These are phyloP conservation scores for Alternaria panax DNA, from an alignment of 2,329 filamentous ascomycete genomes.

Conservation along the genomic window DNA sequence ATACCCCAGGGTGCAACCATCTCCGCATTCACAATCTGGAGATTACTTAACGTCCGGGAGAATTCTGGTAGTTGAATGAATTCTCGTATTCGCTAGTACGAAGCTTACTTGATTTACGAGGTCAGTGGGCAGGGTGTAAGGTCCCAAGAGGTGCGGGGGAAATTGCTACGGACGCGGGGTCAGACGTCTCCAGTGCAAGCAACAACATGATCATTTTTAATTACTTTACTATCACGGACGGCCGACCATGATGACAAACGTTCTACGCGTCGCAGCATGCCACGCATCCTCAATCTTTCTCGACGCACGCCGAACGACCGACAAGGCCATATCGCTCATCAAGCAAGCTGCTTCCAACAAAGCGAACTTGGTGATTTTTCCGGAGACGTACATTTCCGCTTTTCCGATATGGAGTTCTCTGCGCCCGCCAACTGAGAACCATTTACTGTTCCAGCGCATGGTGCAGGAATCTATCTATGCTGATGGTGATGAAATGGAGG, in stretches of 20 bases:
- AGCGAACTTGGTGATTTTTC: conserved; percentile 62
- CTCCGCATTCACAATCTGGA: neutral
- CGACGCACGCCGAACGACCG: conserved; percentile 54
- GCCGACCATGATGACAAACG: conserved; percentile 12
- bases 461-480: conserved; percentile 20
- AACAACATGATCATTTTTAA: neutral
- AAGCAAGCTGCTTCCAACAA: conserved; percentile 52
- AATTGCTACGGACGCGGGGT: neutral
- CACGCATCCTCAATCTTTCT: conserved; percentile 56
- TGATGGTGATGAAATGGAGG: conserved; percentile 38
- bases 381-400: conserved; percentile 61
- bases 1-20: neutral
- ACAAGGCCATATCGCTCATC: conserved; percentile 58
- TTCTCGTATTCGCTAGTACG: neutral
- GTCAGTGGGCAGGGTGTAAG: neutral
- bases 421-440: conserved; percentile 59
- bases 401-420: conserved; percentile 63
- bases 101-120: neutral
- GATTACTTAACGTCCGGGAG: neutral
- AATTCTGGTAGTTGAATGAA: neutral
- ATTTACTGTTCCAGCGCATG: conserved; percentile 59
- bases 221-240: neutral
- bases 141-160: conserved; percentile 2
- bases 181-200: too few species aligned
- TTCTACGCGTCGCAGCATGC: conserved; percentile 36